phyloP scores from a whole-genome alignment of 225 moss, liverwort and hornwort genomes.

The Pseudoscleropodium purum region DNA sequence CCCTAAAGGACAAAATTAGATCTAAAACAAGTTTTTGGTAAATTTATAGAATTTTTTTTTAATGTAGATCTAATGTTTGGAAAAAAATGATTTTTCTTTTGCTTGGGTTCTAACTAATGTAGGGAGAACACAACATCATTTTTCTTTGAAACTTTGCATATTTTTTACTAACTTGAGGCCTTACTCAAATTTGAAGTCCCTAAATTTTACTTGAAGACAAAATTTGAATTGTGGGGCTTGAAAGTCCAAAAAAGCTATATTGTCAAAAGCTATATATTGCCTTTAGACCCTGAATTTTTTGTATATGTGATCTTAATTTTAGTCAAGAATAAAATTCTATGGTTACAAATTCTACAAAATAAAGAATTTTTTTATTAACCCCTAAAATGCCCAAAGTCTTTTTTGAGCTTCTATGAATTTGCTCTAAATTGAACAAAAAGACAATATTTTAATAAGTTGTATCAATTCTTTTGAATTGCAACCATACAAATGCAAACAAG shows the following conservation, averaged over 20 bases:
- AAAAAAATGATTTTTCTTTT: not conserved
- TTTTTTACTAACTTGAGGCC: not conserved
- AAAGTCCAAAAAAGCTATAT: not conserved
- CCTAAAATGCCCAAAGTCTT: no score
- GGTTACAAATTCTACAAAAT: not conserved
- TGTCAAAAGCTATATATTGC: not conserved
- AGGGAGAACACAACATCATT: not conserved
- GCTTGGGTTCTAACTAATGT: accelerated
- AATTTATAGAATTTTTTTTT: not conserved
- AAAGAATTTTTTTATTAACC: not conserved
- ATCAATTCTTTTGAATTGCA: no score
- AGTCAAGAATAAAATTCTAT: not conserved
- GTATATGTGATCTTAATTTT: not conserved
- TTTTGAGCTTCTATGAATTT: no score
- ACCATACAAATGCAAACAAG: no score
- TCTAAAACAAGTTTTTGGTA: not conserved
- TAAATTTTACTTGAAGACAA: not conserved
- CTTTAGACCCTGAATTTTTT: accelerated
- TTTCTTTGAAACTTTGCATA: not conserved
- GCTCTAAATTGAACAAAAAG: no score
- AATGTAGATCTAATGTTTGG: not conserved
- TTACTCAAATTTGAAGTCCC: not conserved
- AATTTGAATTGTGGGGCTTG: not conserved
- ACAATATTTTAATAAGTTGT: no score
- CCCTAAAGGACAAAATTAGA: not conserved